Base-by-base conservation (phyloP, 805 yeast species). In the Wickerhamiella dianesei region DNA sequence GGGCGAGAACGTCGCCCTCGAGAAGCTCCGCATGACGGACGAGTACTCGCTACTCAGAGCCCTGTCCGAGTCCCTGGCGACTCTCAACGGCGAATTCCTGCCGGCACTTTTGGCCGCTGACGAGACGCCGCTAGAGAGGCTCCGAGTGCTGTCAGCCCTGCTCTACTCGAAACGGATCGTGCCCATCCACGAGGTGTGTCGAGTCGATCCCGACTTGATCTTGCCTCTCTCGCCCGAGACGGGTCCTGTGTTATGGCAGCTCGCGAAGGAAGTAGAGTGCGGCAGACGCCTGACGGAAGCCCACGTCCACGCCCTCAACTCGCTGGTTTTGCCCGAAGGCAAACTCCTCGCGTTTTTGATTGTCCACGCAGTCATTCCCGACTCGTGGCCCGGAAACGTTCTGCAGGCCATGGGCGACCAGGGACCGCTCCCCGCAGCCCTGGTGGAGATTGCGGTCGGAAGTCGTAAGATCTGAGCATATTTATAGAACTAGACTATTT, bases 1-100 rank as follows among this genome's bases (percentile, higher is more conserved):
- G 21, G 55, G 50, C 32, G 37, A 49, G 8, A 44, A 40, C 9
- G 45, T 47, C 3, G 44, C 49, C 13, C 52, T 61, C 17, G 66
- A 63, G 47, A 63, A 62, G 48, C 56, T 63, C 41, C 55, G 62
- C n/a, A 56, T 60, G 13, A 53, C 62, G 13, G 57, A 55, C 22
- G 61, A 62, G 47, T 63, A 61, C 53, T 51, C 53, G 37, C 52
- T 61, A 35, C 47, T 63, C 36, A 49, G 65, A 3, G 53, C 48
- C 17, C 37, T 55, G 17, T 47, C 49, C 14, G 59, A 52, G 40
- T 43, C 52, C 9, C 35, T 51, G 13, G 21, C 47, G 40, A 20
- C 21, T 36, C 47, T 44, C 16, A 49, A 53, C 22, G 41, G 39
- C 19, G 53, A 50, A 43, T 46, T 50, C 43, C 44, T 56, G n/a